Evolutionary conservation across 2,329 filamentous ascomycete genomes (phyloP), one percentile per base, ranked within the genome.

Genomic region (Hortaea werneckii): DNA sequence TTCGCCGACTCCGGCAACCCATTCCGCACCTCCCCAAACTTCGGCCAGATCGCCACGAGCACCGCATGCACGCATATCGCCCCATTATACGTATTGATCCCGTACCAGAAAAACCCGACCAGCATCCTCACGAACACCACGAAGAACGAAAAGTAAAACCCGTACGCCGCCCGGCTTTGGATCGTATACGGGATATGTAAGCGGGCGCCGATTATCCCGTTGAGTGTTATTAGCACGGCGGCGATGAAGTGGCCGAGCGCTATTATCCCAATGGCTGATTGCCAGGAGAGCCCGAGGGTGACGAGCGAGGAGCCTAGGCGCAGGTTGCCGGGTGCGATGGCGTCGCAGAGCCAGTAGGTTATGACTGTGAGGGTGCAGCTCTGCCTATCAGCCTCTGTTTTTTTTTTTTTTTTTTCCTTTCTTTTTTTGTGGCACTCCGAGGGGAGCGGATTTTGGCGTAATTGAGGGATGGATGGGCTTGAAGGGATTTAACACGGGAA

Each of bases 31-130:
- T 50, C 38, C 9, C 29, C 47, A 29, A 55, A 56, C 8, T 43
- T 42, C 4, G 54, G 54, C 54, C 47, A 58, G 40, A 51, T 48
- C 1, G 58, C 58, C 29, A 54, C 50, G 29, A 63, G 50, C 39
- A 62, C 59, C 0, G 54, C 50, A 42, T 51, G 42, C 20, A 62
- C 45, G 46, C 56, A 58, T 27, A 59, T 53, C 5, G 58, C 58
- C 11, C 59, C 58, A 27, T 55, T 59, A 39, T 59, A 59, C 28
- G 58, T 60, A 6, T 55, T 55, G 41, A 61, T 59, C 2, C 58
- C 59, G 41, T 58, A 61, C 62, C 63, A 66, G 50, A 66, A 63
- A 9, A 65, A 57, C 13, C 59, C 61, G 12, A 65, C 53, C 29
- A 64, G 54, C 39, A 63, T 58, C 12, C 64, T 55, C 12, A 63